Percentiles rank a stretch among this genome's conserved stretches.
Evolutionary conservation across 306 rosid species (phyloP).

Genomic region (Geum urbanum): DNA sequence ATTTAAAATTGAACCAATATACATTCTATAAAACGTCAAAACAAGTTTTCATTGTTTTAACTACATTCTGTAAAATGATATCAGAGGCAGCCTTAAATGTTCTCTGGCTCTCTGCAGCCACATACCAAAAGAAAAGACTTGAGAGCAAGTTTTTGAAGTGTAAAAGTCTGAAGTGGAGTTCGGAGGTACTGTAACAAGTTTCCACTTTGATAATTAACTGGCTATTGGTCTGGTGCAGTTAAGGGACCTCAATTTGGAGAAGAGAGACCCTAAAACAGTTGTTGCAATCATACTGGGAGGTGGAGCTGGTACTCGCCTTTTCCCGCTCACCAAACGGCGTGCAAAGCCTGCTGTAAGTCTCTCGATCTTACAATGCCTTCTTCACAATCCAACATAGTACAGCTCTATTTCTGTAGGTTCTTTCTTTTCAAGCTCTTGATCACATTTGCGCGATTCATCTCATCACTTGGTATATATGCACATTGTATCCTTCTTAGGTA

Average conservation of each 20-base stretch:
- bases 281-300: slow-evolving; percentile 88
- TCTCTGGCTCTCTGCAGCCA: background rate
- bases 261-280: slow-evolving; percentile 61
- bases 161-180: background rate
- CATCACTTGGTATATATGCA: background rate
- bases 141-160: no score
- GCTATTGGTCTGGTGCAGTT: slow-evolving; percentile 37
- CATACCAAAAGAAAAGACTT: background rate
- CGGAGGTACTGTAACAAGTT: background rate
- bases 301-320: slow-evolving; percentile 98
- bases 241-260: slow-evolving; percentile 50
- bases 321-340: slow-evolving; percentile 85
- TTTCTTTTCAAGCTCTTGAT: background rate
- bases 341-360: slow-evolving; percentile 89
- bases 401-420: background rate
- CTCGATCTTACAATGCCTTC: slow-evolving; percentile 1
- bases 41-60: no score
- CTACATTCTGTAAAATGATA: no score
- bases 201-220: background rate
- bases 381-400: background rate
- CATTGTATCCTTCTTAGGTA: slow-evolving; percentile 38
- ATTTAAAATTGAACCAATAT: no score
- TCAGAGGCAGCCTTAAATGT: no score
- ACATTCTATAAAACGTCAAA: no score
- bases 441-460: background rate